phyloP scores from a whole-genome alignment of 2,329 filamentous ascomycete species.

The Sporothrix schenckii region DNA sequence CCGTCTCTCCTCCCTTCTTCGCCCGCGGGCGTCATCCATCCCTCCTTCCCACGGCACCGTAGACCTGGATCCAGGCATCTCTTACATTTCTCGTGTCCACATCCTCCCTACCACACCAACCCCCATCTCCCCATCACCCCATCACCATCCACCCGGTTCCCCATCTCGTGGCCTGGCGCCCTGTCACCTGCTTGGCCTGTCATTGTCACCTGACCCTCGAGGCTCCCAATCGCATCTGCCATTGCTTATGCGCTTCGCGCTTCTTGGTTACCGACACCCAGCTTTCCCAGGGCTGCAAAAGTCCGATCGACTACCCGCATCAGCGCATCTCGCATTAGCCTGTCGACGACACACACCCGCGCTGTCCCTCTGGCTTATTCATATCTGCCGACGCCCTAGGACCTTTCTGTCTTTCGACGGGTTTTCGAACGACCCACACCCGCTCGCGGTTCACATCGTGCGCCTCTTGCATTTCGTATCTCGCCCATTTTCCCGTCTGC shows the following conservation, averaged over 20 bases:
- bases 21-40: neutral
- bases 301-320: conserved; percentile 3
- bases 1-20: neutral
- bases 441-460: neutral
- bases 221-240: neutral
- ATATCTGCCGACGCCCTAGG: neutral
- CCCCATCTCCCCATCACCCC: neutral
- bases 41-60: neutral
- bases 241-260: neutral
- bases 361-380: neutral
- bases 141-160: conserved; percentile 12
- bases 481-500: neutral
- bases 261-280: neutral
- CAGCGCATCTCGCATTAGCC: conserved; percentile 20
- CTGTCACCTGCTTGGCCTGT: neutral
- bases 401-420: too few species aligned
- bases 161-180: neutral
- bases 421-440: too few species aligned
- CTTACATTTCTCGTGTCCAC: conserved; percentile 1
- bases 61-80: neutral
- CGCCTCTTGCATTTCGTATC: neutral
- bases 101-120: neutral
- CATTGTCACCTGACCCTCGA: conserved; percentile 15
- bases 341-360: conserved; percentile 10
- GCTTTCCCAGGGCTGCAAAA: neutral